phyloP scores from a whole-genome alignment of 164 flowering plant genomes.

The Akebia trifoliata region DNA sequence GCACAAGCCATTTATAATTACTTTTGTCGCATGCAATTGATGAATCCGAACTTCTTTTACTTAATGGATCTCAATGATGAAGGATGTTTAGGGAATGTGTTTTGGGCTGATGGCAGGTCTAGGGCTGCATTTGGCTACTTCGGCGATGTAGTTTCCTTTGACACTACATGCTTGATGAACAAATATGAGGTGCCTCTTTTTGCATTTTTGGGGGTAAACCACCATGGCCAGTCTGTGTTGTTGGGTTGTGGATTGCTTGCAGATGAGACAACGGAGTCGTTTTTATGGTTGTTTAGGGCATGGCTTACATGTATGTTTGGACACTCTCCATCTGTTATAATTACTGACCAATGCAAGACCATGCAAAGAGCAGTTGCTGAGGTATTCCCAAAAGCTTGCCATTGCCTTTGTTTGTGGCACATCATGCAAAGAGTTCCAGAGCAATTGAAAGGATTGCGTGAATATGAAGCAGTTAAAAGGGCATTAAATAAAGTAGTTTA shows the following conservation, averaged over 20 bases:
- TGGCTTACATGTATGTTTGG: constrained; percentile 54
- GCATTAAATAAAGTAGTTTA: constrained; percentile 41
- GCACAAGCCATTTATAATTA: constrained; percentile 32
- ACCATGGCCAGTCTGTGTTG: constrained; percentile 56
- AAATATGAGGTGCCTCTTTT: constrained; percentile 57
- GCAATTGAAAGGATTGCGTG: constrained; percentile 46
- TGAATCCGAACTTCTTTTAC: constrained; percentile 55
- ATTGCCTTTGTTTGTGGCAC: constrained; percentile 46
- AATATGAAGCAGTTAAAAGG: constrained; percentile 43
- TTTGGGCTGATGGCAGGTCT: constrained; percentile 65
- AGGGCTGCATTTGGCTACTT: constrained; percentile 58
- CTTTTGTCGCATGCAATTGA: constrained; percentile 41
- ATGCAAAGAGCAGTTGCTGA: constrained; percentile 44
- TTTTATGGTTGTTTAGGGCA: constrained; percentile 54
- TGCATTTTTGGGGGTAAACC: constrained; percentile 59
- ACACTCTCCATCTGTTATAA: constrained; percentile 45
- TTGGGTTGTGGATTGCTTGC: constrained; percentile 68
- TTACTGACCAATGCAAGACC: constrained; percentile 45
- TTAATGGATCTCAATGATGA: constrained; percentile 56
- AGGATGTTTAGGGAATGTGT: constrained; percentile 51
- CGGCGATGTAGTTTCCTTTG: constrained; percentile 58
- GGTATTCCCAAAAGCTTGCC: constrained; percentile 54
- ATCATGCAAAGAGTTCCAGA: constrained; percentile 54
- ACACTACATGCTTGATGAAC: constrained; percentile 45
- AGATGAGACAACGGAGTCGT: constrained; percentile 47